Percentiles rank a stretch among this genome's conserved stretches.
Conservation (phyloP, 2,329 filamentous ascomycete species). For the Ustulina deusta region DNA sequence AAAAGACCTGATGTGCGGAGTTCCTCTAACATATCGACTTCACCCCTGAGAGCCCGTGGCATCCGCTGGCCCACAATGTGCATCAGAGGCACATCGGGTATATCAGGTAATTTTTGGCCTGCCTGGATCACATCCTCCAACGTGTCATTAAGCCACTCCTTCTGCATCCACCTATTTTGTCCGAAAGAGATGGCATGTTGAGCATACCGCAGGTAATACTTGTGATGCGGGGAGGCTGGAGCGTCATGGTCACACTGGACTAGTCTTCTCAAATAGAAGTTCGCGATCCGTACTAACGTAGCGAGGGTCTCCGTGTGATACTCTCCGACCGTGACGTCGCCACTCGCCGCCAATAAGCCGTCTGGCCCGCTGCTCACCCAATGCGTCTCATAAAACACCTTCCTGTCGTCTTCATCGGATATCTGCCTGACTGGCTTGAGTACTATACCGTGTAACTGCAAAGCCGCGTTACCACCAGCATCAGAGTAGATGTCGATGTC, state of each 20-base stretch:
- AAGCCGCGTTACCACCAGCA: slow-evolving; percentile 7
- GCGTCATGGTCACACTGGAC: slow-evolving; percentile 23
- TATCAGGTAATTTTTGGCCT: slow-evolving; percentile 6
- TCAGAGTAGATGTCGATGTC: slow-evolving; percentile 18
- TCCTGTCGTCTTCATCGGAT: slow-evolving; percentile 26
- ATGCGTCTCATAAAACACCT: slow-evolving; percentile 25
- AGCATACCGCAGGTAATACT: slow-evolving; percentile 37
- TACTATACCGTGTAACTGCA: slow-evolving; percentile 20
- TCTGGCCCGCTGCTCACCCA: slow-evolving; percentile 29
- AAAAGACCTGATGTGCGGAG: slow-evolving; percentile 39
- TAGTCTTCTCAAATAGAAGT: slow-evolving; percentile 36
- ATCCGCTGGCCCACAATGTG: slow-evolving; percentile 38
- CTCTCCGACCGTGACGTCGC: slow-evolving; percentile 8
- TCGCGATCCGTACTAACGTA: slow-evolving; percentile 33
- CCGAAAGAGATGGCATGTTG: slow-evolving; percentile 25
- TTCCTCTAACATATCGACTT: slow-evolving; percentile 39
- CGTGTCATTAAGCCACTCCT: slow-evolving; percentile 36
- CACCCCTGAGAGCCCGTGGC: slow-evolving; percentile 32
- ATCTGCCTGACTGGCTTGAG: slow-evolving; percentile 19
- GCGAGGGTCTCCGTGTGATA: slow-evolving; percentile 14
- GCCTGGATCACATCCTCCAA: slow-evolving; percentile 24
- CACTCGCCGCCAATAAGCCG: slow-evolving; percentile 23
- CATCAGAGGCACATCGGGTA: slow-evolving; percentile 38
- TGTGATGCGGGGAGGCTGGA: neutral
- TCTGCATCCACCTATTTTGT: slow-evolving; percentile 21